Percentiles rank a stretch among this genome's conserved stretches.
Evolutionary conservation across 495 filamentous ascomycete genomes (phyloP).

Genomic region (Neurospora terricola): DNA sequence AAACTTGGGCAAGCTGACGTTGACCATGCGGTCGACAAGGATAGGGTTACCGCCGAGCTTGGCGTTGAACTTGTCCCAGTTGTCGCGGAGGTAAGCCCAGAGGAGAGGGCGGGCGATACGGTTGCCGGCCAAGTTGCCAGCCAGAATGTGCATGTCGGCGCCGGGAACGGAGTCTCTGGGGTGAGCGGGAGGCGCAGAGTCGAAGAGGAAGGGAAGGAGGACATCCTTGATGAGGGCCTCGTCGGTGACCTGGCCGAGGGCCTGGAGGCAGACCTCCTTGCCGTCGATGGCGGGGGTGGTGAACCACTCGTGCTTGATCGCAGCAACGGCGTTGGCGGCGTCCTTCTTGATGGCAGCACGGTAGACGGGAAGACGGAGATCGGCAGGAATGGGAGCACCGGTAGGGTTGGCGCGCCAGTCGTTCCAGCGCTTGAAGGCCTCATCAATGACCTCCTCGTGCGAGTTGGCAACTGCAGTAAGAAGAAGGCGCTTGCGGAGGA

Average conservation of each 20-base stretch:
- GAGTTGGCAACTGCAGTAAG: conserved; percentile 60
- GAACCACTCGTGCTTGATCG: conserved; percentile 73
- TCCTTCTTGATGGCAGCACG: conserved; percentile 64
- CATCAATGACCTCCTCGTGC: conserved; percentile 58
- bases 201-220: conserved; percentile 71
- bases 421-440: conserved; percentile 66
- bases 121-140: conserved; percentile 61
- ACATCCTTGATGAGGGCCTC: conserved; percentile 57
- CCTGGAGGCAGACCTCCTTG: conserved; percentile 70
- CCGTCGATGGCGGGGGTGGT: conserved; percentile 77
- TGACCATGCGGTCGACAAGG: conserved; percentile 78
- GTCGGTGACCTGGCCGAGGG: conserved; percentile 66
- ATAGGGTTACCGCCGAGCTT: conserved; percentile 70
- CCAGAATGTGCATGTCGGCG: conserved; percentile 80
- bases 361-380: conserved; percentile 71
- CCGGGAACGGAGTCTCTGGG: conserved; percentile 31
- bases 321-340: conserved; percentile 49
- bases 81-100: conserved; percentile 74
- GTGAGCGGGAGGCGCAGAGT: conserved; percentile 49
- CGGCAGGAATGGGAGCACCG: conserved; percentile 63
- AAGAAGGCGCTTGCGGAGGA: conserved; percentile 74
- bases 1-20: conserved; percentile 67
- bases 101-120: conserved; percentile 54
- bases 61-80: conserved; percentile 60
- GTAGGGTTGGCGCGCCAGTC: conserved; percentile 58